Percentiles rank a stretch among this genome's conserved stretches.
Evolutionary conservation across 192 early-diverging fungal genomes (phyloP).

Genomic region (Pilobolus umbonatus): DNA sequence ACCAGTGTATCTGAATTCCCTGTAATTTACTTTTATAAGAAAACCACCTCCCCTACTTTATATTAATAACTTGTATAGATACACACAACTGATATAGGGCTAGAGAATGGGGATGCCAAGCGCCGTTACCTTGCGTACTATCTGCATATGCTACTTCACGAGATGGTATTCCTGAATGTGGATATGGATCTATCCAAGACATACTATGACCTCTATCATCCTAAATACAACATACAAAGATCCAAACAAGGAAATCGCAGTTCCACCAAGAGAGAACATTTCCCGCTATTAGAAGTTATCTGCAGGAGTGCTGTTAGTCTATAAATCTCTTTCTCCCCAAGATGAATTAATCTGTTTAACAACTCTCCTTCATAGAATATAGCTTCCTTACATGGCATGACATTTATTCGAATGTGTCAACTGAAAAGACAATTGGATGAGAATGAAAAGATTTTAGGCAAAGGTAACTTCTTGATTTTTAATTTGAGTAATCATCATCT

Average conservation of each 20-base stretch:
- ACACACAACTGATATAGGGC: neutral
- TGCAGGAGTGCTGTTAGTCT: too few relatives aligned
- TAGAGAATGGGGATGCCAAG: neutral
- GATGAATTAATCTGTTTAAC: neutral
- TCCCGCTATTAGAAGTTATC: too few relatives aligned
- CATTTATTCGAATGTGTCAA: conserved; percentile 7
- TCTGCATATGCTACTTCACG: conserved; percentile 3
- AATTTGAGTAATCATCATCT: neutral
- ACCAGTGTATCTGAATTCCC: neutral
- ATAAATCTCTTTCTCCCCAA: too few relatives aligned
- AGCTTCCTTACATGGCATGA: neutral
- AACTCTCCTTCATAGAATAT: conserved; percentile 1
- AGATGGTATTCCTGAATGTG: conserved; percentile 10
- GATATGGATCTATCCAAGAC: conserved; percentile 10
- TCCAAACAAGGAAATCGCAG: neutral
- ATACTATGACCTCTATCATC: conserved; percentile 14
- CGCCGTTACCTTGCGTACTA: conserved; percentile 17
- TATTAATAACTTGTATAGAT: too few relatives aligned
- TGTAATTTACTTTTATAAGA: neutral
- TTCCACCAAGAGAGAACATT: too few relatives aligned
- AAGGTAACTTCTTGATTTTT: neutral
- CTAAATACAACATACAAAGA: conserved; percentile 12
- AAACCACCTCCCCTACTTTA: neutral
- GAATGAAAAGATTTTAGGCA: neutral
- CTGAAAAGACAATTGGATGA: neutral